Base-by-base conservation (phyloP, 2,329 filamentous ascomycete species). In the Sclerotinia nivalis region DNA sequence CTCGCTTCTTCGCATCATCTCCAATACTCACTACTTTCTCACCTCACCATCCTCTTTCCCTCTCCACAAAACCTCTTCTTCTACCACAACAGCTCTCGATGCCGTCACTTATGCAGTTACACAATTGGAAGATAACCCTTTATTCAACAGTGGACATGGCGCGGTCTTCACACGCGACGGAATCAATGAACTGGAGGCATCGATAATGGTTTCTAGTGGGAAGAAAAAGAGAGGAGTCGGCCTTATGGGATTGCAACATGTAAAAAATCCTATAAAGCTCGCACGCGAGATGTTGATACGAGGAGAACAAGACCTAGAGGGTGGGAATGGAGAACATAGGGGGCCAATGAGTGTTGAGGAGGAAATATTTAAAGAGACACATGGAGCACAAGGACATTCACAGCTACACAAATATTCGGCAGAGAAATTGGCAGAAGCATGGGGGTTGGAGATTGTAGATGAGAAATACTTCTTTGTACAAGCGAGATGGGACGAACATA, bases 81-180 rank as follows among this genome's bases (percentile, higher is more conserved):
- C 47, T 31, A 34, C 54, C 78, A 84, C 58, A 22, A 75, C 72
- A 37, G 91, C 93, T 0, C 84, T 97, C 20, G 89, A 93, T 69
- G 86, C 89, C 0, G 93, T 92, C 1, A 90, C 90, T 1, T 87
- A 90, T 78, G 93, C 93, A 58, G 93, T 96, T 15, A 82, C 84
- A 1, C 84, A 90, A 37, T 86, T 97, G 22, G 93, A 97, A 81
- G 84, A 96, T 77, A 88, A 93, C 76, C 85, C 90, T 2, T 86
- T 96, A 6, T 97, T 96, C 85, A 97, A 97, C 81, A 89, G 89
- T 70, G 93, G 89, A 10, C 89, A 89, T 75, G 94, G 94, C 67
- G 92, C 93, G 65, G 93, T 97, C 28, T 97, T 96, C 80, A 97
- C 93, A 0, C 88, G 89, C 65, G 89, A 91, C 73, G 94, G 93